These are phyloP conservation scores for Magnaporthales sp. DNA, from an alignment of 2,329 filamentous ascomycete genomes.

Conservation along the genomic window DNA sequence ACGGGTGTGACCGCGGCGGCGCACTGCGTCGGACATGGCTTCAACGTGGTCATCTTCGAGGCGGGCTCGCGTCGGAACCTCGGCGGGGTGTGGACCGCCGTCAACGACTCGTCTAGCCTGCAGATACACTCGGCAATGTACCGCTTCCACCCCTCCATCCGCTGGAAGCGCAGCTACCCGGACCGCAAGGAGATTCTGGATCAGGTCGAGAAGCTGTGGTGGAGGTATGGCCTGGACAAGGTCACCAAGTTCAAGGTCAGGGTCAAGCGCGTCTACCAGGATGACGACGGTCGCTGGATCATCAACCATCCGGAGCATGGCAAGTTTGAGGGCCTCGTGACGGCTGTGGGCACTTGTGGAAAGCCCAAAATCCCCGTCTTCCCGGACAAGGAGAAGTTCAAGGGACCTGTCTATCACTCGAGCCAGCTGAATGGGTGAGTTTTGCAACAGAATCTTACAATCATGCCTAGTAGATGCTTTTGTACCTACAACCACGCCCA, in stretches of 20 bases:
- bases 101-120: constrained; percentile 12
- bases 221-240: constrained; percentile 61
- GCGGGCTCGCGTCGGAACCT: constrained; percentile 55
- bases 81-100: constrained; percentile 67
- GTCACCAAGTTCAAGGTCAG: constrained; percentile 64
- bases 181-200: constrained; percentile 65
- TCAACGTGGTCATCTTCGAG: constrained; percentile 75
- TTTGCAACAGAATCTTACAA: neutral
- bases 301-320: constrained; percentile 65
- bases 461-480: too few relatives aligned
- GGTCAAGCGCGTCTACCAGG: constrained; percentile 57
- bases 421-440: constrained; percentile 56
- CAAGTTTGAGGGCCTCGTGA: constrained; percentile 69
- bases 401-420: constrained; percentile 66
- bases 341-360: constrained; percentile 73
- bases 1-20: constrained; percentile 71
- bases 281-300: constrained; percentile 49
- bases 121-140: constrained; percentile 78
- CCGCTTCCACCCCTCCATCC: constrained; percentile 72
- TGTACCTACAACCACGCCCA: too few relatives aligned
- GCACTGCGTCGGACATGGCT: constrained; percentile 79
- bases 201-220: constrained; percentile 65
- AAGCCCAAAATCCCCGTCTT: constrained; percentile 64
- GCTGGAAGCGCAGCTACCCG: constrained; percentile 70
- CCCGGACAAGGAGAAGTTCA: constrained; percentile 62